phyloP scores from a whole-genome alignment of 805 yeast genomes.

The Candida maris region DNA sequence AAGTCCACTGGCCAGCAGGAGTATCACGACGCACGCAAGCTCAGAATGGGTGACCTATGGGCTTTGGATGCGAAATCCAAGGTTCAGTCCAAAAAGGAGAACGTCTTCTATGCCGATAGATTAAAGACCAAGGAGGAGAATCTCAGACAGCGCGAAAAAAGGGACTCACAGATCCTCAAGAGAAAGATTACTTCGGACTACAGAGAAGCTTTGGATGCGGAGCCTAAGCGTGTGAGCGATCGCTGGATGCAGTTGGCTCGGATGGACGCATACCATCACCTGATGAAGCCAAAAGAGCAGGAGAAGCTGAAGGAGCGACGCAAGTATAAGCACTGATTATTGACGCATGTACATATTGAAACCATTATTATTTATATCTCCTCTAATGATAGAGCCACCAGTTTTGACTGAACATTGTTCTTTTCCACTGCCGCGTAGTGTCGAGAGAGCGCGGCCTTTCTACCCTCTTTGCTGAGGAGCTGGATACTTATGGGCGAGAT shows the following conservation, averaged over 20 bases:
- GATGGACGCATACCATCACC: constrained; percentile 26
- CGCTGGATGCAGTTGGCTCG: constrained; percentile 21
- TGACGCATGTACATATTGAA: neutral
- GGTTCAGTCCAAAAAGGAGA: constrained; percentile 34
- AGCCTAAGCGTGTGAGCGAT: constrained; percentile 22
- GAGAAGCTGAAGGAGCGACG: constrained; percentile 20
- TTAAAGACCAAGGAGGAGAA: constrained; percentile 34
- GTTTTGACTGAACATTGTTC: constrained; percentile 9
- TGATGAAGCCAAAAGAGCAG: constrained; percentile 26
- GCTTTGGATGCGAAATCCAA: constrained; percentile 61
- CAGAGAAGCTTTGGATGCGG: constrained; percentile 21
- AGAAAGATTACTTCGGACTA: constrained; percentile 24
- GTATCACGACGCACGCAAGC: constrained; percentile 89
- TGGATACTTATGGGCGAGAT: constrained; percentile 19
- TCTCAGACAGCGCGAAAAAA: constrained; percentile 22
- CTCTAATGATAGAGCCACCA: constrained; percentile 15
- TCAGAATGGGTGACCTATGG: constrained; percentile 86
- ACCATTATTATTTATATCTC: neutral
- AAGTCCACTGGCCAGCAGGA: constrained; percentile 67
- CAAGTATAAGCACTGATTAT: constrained; percentile 14
- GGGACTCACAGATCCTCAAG: constrained; percentile 22
- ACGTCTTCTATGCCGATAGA: constrained; percentile 27
- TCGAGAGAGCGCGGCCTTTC: neutral
- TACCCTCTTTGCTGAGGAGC: constrained; percentile 5
- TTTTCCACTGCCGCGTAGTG: neutral